Evolutionary conservation across 441 rosid species (phyloP).

Genomic region (Hura crepitans): DNA sequence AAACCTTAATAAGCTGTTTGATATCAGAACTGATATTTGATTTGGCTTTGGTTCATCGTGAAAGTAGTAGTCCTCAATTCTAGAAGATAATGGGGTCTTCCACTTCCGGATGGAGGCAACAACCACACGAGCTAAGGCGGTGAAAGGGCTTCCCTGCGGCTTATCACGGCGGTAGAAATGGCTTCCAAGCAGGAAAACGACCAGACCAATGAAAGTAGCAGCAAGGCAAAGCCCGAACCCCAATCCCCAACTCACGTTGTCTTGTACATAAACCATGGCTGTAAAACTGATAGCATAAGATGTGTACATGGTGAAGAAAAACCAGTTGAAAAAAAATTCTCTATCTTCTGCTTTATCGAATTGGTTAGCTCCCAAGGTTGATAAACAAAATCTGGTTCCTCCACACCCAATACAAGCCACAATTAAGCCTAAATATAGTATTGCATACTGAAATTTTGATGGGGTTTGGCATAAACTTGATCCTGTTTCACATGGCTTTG

Average conservation of each 20-base stretch:
- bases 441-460: conserved; percentile 32
- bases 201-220: conserved; percentile 31
- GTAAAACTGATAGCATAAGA: conserved; percentile 23
- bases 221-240: conserved; percentile 39
- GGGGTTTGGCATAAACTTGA: conserved; percentile 35
- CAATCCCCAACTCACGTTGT: conserved; percentile 40
- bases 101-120: conserved; percentile 23
- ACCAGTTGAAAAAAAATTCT: conserved; percentile 50
- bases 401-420: conserved; percentile 35
- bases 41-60: neutral
- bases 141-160: conserved; percentile 47
- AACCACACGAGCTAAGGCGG: conserved; percentile 38
- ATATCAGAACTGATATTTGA: neutral
- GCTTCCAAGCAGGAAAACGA: conserved; percentile 32
- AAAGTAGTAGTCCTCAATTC: neutral
- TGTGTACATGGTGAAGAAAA: conserved; percentile 22
- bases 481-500: conserved; percentile 29
- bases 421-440: conserved; percentile 37
- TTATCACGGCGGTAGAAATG: conserved; percentile 33
- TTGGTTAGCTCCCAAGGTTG: conserved; percentile 50
- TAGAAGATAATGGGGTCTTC: neutral
- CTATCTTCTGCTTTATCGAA: conserved; percentile 34
- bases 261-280: conserved; percentile 38
- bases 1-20: conserved; percentile 1
- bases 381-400: conserved; percentile 33